Evolutionary conservation across 208 protist species (phyloP).

Genomic region (Trypanosoma cruzi): DNA sequence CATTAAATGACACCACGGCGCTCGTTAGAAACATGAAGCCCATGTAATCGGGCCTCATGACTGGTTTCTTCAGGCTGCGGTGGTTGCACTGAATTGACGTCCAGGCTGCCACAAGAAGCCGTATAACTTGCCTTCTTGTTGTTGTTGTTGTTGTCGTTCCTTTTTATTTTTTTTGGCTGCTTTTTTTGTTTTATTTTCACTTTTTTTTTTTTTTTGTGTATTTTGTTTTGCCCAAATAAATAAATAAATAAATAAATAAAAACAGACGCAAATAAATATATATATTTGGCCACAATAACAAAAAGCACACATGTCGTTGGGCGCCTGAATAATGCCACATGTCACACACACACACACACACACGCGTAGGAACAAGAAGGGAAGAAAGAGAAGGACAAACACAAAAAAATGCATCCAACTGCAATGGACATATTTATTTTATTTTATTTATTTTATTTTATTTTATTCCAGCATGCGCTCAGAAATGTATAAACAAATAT

Average conservation of each 20-base stretch:
- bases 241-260: no score
- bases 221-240: neutral
- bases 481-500: no score
- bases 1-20: slow-evolving; percentile 87
- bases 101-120: neutral
- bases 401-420: no score
- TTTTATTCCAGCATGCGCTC: no score
- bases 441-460: no score
- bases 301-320: no score
- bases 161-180: slow-evolving; percentile 7
- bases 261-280: no score
- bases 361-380: neutral
- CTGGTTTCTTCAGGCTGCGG: neutral
- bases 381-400: neutral
- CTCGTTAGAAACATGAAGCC: slow-evolving; percentile 79
- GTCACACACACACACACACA: no score
- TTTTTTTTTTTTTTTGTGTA: slow-evolving; percentile 1
- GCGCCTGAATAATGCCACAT: no score
- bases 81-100: neutral
- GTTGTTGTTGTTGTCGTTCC: neutral
- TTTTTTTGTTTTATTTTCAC: neutral
- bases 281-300: no score
- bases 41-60: slow-evolving; percentile 89
- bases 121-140: neutral
- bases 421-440: no score